Evolutionary conservation across 2,329 filamentous ascomycete species (phyloP), one percentile per base, ranked within the genome.

Genomic region (Verticillium albo-atrum): DNA sequence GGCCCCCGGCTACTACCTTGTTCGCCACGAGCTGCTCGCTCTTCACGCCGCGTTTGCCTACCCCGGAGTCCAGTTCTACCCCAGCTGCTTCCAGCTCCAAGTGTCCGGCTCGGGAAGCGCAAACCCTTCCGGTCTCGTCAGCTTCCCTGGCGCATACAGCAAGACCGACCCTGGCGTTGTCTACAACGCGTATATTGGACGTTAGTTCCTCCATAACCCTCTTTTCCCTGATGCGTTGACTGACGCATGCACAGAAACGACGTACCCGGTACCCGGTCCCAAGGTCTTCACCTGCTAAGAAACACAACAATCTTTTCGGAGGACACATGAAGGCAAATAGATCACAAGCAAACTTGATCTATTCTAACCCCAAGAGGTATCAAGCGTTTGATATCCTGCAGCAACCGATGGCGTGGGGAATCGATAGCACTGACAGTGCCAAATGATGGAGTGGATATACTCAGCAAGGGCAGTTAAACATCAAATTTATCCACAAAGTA

Each of bases 1-100:
- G 37, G 72, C 76, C 47, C 70, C 77, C 0, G 82, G 82, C 2
- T 82, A 81, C 75, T 85, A 85, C 69, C 79, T 85, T 58, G 81
- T 85, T 23, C 80, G 82, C 54, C 82, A 85, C 65, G 82, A 85
- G 69, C 78, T 82, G 65, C 79, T 84, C 61, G 82, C 82, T 3
- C 74, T 85, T 54, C 82, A 85, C 68, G 65, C 79, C 3, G 74
- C 74, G 17, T 77, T 70, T 58, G 50, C 68, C 6, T 82, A 83
- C 64, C 81, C 81, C 0, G 82, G 82, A n/a, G 81, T 79, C 1
- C 82, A 85, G 65, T 80, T 84, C 68, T 85, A 85, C 65, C 82
- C 82, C 0, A 81, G 80, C 10, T 85, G 82, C 70, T 82, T 84
- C 68, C 82, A 85, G 69, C 74, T 85, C 23, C 73, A 83, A 66